A percentile compares a stretch with the other conserved stretches of the same genome.
phyloP scores from a whole-genome alignment of 2,329 filamentous ascomycete genomes.

The Fusarium hostae region DNA sequence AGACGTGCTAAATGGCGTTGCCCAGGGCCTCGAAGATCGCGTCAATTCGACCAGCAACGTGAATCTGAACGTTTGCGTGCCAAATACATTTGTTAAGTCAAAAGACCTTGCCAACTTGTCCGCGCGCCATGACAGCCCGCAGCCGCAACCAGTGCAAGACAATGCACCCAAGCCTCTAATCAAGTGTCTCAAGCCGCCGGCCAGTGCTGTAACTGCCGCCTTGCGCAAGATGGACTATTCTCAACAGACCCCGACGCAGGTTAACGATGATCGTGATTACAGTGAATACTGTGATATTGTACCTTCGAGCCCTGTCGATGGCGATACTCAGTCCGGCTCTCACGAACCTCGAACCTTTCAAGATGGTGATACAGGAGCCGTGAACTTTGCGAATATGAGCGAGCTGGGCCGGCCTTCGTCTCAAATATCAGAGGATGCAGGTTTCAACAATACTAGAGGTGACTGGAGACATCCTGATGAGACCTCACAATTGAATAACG shows the following conservation, averaged over 20 bases:
- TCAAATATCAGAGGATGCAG: slow-evolving; percentile 56
- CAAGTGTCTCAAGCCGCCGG: slow-evolving; percentile 29
- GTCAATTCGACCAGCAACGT: slow-evolving; percentile 20
- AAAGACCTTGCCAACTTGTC: slow-evolving; percentile 2
- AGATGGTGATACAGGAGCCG: slow-evolving; percentile 62
- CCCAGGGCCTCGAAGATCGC: slow-evolving; percentile 21
- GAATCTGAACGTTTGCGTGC: not conserved
- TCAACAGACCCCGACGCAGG: slow-evolving; percentile 65
- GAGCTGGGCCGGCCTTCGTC: slow-evolving; percentile 53
- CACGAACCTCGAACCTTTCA: slow-evolving; percentile 53
- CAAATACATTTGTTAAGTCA: slow-evolving; percentile 3
- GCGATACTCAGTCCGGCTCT: slow-evolving; percentile 43
- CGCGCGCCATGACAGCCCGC: slow-evolving; percentile 39
- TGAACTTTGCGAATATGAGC: slow-evolving; percentile 56
- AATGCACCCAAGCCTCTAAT: slow-evolving; percentile 36
- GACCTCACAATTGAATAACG: slow-evolving; percentile 49
- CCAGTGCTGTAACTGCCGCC: slow-evolving; percentile 28
- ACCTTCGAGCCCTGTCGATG: slow-evolving; percentile 45
- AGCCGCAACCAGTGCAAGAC: slow-evolving; percentile 29
- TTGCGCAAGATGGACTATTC: slow-evolving; percentile 57
- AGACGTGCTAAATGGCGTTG: slow-evolving; percentile 17
- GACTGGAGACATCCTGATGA: slow-evolving; percentile 53
- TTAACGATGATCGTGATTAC: slow-evolving; percentile 67
- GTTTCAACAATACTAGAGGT: slow-evolving; percentile 52
- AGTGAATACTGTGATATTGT: slow-evolving; percentile 53